Conservation (phyloP, 352 stramenopile genomes). For the Elongisporangium anandrum region DNA sequence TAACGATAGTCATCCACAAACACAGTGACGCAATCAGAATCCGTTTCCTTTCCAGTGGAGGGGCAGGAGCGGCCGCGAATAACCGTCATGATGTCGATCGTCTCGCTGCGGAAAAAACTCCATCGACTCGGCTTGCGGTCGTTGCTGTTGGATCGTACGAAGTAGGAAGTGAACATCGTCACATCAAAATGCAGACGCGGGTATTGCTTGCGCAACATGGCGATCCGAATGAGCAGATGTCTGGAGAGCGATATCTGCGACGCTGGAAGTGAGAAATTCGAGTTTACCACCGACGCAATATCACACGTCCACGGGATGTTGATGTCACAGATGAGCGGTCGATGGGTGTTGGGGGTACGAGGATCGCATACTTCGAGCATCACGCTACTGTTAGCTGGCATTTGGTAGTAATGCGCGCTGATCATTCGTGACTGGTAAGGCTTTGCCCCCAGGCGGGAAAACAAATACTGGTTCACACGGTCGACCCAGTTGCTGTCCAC, state of each 20-base stretch:
- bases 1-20: conserved; percentile 58
- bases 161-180: conserved; percentile 10
- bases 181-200: conserved; percentile 23
- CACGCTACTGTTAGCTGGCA: neutral
- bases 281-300: conserved; percentile 18
- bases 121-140: neutral
- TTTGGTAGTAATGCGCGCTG: neutral
- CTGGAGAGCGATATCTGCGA: conserved; percentile 18
- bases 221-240: conserved; percentile 24
- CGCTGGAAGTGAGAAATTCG: conserved; percentile 3
- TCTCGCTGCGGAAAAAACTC: conserved; percentile 5
- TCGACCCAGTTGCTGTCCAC: conserved; percentile 21
- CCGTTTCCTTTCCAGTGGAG: neutral
- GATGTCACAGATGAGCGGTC: neutral
- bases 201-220: conserved; percentile 14
- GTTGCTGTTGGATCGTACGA: conserved; percentile 8
- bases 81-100: neutral
- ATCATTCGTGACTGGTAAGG: neutral
- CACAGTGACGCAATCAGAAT: conserved; percentile 17
- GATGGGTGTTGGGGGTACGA: conserved; percentile 5
- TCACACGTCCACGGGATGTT: neutral
- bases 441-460: conserved; percentile 20
- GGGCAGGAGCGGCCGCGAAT: neutral
- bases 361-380: neutral
- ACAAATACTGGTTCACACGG: conserved; percentile 26